Evolutionary conservation across 2,329 filamentous ascomycete species (phyloP).

Genomic region (Ascochyta pisi): DNA sequence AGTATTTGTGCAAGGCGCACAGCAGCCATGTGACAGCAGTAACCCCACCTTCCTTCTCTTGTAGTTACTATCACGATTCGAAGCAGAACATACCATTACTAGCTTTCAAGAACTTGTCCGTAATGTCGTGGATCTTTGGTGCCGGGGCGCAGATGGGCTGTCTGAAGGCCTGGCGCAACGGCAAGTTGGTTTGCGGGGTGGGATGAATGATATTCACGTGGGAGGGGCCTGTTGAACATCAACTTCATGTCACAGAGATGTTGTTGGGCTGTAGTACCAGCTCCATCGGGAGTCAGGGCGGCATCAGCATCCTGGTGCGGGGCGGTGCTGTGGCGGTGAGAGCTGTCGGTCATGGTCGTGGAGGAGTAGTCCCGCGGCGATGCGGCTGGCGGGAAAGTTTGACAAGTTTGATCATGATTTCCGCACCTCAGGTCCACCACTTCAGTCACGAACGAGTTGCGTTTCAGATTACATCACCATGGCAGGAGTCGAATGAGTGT

Average conservation of each 20-base stretch:
- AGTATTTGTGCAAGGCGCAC: neutral
- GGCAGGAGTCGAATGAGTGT: neutral
- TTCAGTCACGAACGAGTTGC: neutral
- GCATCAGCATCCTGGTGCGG: conserved; percentile 20
- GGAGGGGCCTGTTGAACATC: conserved; percentile 20
- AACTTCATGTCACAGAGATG: neutral
- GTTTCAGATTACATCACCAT: conserved; percentile 16
- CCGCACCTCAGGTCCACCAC: neutral
- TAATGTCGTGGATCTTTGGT: conserved; percentile 60
- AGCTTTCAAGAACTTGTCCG: conserved; percentile 61
- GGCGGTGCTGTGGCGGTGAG: conserved; percentile 33
- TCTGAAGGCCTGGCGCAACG: conserved; percentile 39
- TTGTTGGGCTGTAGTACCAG: conserved; percentile 18
- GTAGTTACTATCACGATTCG: neutral
- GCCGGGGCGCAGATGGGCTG: conserved; percentile 30
- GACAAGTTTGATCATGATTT: conserved; percentile 5
- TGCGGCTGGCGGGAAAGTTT: conserved; percentile 35
- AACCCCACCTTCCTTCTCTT: conserved; percentile 27
- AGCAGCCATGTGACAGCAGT: conserved; percentile 13
- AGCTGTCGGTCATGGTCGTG: conserved; percentile 44
- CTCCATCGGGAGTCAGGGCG: conserved; percentile 21
- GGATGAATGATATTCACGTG: conserved; percentile 16
- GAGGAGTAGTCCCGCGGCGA: conserved; percentile 38
- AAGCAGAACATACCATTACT: conserved; percentile 55
- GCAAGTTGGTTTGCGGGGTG: conserved; percentile 30